phyloP scores from a whole-genome alignment of 345 rosid species.

The Gossypium stocksii region DNA sequence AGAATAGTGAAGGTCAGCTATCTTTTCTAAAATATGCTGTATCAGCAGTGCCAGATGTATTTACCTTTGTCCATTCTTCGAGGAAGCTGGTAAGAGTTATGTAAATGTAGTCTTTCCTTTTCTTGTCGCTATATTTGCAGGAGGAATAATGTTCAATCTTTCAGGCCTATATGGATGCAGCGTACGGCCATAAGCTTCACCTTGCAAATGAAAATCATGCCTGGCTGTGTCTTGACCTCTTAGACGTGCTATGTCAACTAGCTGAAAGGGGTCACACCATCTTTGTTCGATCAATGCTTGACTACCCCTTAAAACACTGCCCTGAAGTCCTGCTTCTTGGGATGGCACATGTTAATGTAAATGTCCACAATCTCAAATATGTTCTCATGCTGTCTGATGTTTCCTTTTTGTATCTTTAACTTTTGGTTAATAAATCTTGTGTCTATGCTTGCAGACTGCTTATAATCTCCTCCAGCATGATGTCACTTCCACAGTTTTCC shows the following conservation, averaged over 20 bases:
- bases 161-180: constrained; percentile 66
- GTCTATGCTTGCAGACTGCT: constrained; percentile 56
- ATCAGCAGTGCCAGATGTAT: constrained; percentile 74
- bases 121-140: constrained; percentile 13
- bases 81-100: constrained; percentile 71
- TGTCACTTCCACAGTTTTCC: constrained; percentile 61
- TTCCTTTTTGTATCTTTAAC: neutral
- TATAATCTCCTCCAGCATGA: constrained; percentile 79
- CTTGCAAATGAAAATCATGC: constrained; percentile 72
- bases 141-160: constrained; percentile 15
- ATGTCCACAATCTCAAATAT: constrained; percentile 1
- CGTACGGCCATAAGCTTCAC: constrained; percentile 63
- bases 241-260: constrained; percentile 79
- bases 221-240: constrained; percentile 89
- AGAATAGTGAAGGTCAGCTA: constrained; percentile 79
- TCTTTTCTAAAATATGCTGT: constrained; percentile 84
- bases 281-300: constrained; percentile 60
- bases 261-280: constrained; percentile 82
- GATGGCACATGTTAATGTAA: constrained; percentile 76
- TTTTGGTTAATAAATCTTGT: constrained; percentile 14
- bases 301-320: constrained; percentile 76
- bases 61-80: constrained; percentile 76
- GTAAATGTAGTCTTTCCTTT: constrained; percentile 11
- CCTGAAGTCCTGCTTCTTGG: constrained; percentile 89
- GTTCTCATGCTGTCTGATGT: neutral